Conservation (phyloP, 495 filamentous ascomycete species). For the Hypoxylon cercidicola region DNA sequence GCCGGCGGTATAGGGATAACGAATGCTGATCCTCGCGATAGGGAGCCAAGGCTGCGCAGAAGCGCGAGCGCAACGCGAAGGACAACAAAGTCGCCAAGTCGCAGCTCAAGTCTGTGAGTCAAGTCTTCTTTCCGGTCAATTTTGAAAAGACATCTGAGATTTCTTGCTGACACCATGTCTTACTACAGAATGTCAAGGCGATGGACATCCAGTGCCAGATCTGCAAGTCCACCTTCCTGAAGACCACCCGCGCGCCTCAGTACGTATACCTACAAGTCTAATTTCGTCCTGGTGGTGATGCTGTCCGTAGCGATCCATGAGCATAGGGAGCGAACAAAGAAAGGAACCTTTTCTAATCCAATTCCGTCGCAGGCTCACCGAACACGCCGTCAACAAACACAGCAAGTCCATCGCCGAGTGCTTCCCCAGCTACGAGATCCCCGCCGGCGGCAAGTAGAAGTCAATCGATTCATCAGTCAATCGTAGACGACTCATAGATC, state of each 20-base stretch:
- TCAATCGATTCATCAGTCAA: not conserved
- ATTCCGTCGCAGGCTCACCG: constrained; percentile 56
- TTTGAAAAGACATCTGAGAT: not conserved
- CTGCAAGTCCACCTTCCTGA: constrained; percentile 67
- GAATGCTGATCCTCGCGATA: constrained; percentile 39
- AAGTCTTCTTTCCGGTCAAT: not conserved
- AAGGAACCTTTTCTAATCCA: not conserved
- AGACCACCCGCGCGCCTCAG: constrained; percentile 64
- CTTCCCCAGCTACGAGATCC: constrained; percentile 58
- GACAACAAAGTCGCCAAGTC: constrained; percentile 60
- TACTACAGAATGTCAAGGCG: constrained; percentile 58
- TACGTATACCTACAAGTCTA: constrained; percentile 45
- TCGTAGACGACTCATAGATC: not conserved
- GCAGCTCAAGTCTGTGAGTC: constrained; percentile 64
- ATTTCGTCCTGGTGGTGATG: not conserved
- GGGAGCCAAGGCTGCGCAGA: constrained; percentile 68
- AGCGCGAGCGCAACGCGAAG: constrained; percentile 66
- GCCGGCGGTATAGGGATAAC: constrained; percentile 1
- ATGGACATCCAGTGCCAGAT: constrained; percentile 66
- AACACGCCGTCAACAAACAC: constrained; percentile 67
- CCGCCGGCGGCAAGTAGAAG: constrained; percentile 24
- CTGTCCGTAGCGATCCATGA: too few relatives aligned
- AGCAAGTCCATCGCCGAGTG: constrained; percentile 62
- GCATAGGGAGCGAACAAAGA: too few relatives aligned
- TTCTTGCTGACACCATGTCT: constrained; percentile 19